These are phyloP conservation scores for Biancaea sappan DNA, from an alignment of 306 rosid species.

Conservation along the genomic window DNA sequence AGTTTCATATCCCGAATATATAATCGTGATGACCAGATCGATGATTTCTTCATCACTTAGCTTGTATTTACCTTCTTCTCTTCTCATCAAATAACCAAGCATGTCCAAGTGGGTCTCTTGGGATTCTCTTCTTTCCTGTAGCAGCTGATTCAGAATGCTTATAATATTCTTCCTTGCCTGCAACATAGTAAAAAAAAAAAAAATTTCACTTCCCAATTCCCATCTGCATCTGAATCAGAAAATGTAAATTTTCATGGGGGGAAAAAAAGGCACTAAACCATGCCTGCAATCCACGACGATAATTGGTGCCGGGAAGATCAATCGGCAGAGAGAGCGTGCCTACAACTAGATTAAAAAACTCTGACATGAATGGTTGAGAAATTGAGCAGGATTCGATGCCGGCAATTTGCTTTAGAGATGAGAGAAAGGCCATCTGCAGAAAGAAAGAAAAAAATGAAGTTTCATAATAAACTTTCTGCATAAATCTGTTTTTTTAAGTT, in stretches of 20 bases:
- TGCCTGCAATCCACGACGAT: constrained; percentile 79
- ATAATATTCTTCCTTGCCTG: constrained; percentile 89
- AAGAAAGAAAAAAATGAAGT: not conserved
- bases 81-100: constrained; percentile 68
- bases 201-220: too few species aligned
- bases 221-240: not conserved
- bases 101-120: constrained; percentile 61
- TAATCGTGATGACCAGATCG: constrained; percentile 74
- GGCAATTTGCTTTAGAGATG: constrained; percentile 83
- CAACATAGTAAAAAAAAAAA: not conserved
- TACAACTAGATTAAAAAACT: constrained; percentile 84
- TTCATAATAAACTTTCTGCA: not conserved
- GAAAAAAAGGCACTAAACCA: not conserved
- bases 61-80: constrained; percentile 59
- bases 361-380: constrained; percentile 57
- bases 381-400: constrained; percentile 59
- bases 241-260: not conserved
- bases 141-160: constrained; percentile 54
- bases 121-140: constrained; percentile 71
- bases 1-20: constrained; percentile 96
- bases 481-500: not conserved
- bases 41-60: constrained; percentile 81
- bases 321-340: constrained; percentile 94
- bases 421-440: constrained; percentile 83
- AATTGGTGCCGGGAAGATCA: constrained; percentile 89